Evolutionary conservation across 306 rosid species (phyloP).

Genomic region (Arachis hypogaea): DNA sequence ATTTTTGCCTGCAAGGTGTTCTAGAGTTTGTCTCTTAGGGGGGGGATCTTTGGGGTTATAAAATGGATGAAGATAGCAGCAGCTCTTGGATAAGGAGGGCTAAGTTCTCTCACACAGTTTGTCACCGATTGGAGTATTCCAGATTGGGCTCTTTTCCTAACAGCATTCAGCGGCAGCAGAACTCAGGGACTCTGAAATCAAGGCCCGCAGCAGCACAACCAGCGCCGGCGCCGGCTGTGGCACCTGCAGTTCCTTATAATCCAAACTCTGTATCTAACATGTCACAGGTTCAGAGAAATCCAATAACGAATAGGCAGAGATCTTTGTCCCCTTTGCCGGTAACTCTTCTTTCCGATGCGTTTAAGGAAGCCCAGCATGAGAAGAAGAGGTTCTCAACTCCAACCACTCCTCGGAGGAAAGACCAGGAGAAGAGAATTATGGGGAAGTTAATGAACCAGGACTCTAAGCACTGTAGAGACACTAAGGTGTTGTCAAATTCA

Average conservation of each 20-base stretch:
- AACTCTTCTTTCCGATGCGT: conserved; percentile 53
- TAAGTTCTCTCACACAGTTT: conserved; percentile 80
- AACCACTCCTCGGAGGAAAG: conserved; percentile 50
- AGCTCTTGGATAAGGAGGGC: conserved; percentile 91
- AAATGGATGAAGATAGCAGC: conserved; percentile 65
- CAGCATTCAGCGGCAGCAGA: conserved; percentile 38
- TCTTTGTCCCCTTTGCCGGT: conserved; percentile 75
- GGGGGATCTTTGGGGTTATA: conserved; percentile 20
- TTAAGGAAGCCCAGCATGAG: conserved; percentile 71
- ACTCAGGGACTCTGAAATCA: conserved; percentile 50
- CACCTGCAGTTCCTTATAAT: conserved; percentile 5
- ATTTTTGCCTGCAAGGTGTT: conserved; percentile 21
- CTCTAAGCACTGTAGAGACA: conserved; percentile 29
- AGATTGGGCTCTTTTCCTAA: conserved; percentile 49
- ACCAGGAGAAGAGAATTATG: conserved; percentile 55
- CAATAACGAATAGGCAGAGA: conserved; percentile 63
- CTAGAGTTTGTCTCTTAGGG: conserved; percentile 7
- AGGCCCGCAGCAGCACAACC: conserved; percentile 40
- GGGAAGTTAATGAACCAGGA: conserved; percentile 57
- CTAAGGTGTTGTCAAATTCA: conserved; percentile 34
- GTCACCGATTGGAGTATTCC: conserved; percentile 75
- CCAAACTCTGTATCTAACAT: conserved; percentile 24
- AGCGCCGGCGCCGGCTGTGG: too few species aligned
- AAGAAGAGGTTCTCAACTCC: conserved; percentile 80
- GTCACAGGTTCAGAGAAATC: conserved; percentile 41